A percentile compares a stretch with the other conserved stretches of the same genome.
Evolutionary conservation across 495 filamentous ascomycete species (phyloP).

Genomic region (Penicillium fimorum): DNA sequence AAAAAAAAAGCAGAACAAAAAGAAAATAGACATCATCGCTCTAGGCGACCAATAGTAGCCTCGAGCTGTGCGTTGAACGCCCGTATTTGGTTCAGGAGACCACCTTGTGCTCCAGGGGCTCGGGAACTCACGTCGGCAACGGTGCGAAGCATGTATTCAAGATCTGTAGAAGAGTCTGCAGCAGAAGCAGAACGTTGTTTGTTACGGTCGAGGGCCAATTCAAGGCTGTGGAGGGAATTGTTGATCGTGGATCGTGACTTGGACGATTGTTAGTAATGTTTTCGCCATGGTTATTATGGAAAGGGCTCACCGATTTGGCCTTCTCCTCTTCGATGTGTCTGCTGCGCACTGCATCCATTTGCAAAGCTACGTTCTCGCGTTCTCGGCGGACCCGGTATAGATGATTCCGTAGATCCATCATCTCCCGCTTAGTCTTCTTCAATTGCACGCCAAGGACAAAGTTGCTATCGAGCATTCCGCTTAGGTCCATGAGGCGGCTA

Average conservation of each 20-base stretch:
- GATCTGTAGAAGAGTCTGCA: slow-evolving; percentile 29
- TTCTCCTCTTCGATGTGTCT: slow-evolving; percentile 50
- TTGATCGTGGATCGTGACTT: slow-evolving; percentile 45
- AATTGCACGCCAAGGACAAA: slow-evolving; percentile 62
- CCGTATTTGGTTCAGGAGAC: slow-evolving; percentile 42
- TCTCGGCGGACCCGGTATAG: slow-evolving; percentile 62
- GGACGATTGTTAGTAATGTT: slow-evolving; percentile 13
- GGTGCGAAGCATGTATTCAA: slow-evolving; percentile 45
- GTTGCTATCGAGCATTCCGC: slow-evolving; percentile 59
- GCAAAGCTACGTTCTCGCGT: slow-evolving; percentile 63
- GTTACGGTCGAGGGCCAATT: slow-evolving; percentile 46
- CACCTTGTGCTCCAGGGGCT: slow-evolving; percentile 40
- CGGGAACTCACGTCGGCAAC: slow-evolving; percentile 43
- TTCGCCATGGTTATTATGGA: neutral
- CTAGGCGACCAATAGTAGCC: slow-evolving; percentile 32
- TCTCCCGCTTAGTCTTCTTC: slow-evolving; percentile 62
- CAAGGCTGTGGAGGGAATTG: slow-evolving; percentile 46
- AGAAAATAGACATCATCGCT: slow-evolving; percentile 17
- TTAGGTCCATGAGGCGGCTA: slow-evolving; percentile 55
- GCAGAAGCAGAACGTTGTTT: slow-evolving; percentile 26
- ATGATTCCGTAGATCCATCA: slow-evolving; percentile 60
- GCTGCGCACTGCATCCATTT: slow-evolving; percentile 66
- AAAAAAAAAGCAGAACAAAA: neutral
- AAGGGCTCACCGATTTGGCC: slow-evolving; percentile 33
- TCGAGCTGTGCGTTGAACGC: slow-evolving; percentile 48